Evolutionary conservation across 345 rosid species (phyloP).

Genomic region (Gossypium longicalyx): DNA sequence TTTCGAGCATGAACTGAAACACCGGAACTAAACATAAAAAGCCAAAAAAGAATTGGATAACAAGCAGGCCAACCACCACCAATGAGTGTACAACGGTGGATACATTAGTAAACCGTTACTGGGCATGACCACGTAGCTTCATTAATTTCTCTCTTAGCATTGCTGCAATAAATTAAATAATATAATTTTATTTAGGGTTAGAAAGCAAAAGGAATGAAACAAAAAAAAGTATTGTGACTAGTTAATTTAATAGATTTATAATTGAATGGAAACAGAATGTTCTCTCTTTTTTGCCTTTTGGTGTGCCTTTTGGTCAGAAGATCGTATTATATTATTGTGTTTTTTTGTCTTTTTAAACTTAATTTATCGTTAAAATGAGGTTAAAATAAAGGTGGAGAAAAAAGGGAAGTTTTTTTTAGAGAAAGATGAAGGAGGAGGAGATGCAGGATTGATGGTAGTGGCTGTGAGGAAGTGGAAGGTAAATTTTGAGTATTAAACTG

Average conservation of each 20-base stretch:
- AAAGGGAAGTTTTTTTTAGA: too few species aligned
- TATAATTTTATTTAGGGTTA: neutral
- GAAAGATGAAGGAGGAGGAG: too few species aligned
- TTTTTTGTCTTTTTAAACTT: too few species aligned
- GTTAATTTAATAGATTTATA: neutral
- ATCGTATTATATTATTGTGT: neutral
- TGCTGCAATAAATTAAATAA: conserved; percentile 39
- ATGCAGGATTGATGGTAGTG: too few species aligned
- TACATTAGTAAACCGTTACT: conserved; percentile 9
- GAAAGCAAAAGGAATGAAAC: neutral
- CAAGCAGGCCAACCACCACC: neutral
- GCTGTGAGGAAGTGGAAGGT: too few species aligned
- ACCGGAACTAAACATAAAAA: neutral
- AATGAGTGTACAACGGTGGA: neutral
- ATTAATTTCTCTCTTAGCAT: conserved; percentile 65
- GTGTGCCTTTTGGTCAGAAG: neutral
- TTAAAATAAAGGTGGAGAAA: too few species aligned
- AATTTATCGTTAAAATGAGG: too few species aligned
- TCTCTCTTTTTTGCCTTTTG: neutral
- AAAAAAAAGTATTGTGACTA: neutral
- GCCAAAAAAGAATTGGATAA: neutral
- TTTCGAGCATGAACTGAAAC: neutral
- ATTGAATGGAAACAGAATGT: neutral
- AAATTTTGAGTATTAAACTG: too few species aligned
- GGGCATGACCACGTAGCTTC: conserved; percentile 45